A percentile compares a stretch with the other conserved stretches of the same genome.
Evolutionary conservation across 352 stramenopile genomes (phyloP).

Genomic region (Phytophthora ramorum): DNA sequence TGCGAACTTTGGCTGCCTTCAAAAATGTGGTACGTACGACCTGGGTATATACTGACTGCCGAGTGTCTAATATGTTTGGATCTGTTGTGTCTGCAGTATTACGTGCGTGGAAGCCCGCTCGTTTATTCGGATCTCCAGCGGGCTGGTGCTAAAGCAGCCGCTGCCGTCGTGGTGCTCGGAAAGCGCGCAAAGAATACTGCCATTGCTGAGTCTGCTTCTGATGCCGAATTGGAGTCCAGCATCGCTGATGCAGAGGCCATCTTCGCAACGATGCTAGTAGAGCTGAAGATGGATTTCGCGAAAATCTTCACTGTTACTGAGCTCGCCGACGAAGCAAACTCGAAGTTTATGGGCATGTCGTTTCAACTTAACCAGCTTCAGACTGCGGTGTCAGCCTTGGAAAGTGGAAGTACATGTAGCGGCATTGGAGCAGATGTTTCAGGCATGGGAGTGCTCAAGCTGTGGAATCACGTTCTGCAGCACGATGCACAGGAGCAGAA

Average conservation of each 20-base stretch:
- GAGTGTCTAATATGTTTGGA: neutral
- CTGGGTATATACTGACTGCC: neutral
- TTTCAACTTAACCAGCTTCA: constrained; percentile 63
- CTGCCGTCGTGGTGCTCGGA: constrained; percentile 81
- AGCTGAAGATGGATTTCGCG: constrained; percentile 88
- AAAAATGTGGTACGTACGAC: constrained; percentile 70
- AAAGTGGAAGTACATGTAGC: neutral
- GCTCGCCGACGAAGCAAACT: constrained; percentile 84
- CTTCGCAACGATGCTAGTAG: constrained; percentile 87
- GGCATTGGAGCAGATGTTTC: constrained; percentile 20
- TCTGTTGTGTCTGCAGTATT: constrained; percentile 56
- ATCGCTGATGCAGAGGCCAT: constrained; percentile 86
- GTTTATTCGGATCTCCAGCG: constrained; percentile 83
- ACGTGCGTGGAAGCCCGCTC: constrained; percentile 78
- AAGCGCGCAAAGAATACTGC: constrained; percentile 60
- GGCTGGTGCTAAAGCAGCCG: constrained; percentile 79
- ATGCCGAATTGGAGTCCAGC: constrained; percentile 68
- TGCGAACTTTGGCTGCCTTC: constrained; percentile 55
- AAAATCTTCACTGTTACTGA: constrained; percentile 89
- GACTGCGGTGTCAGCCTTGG: neutral
- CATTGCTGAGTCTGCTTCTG: constrained; percentile 34
- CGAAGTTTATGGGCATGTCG: constrained; percentile 87
- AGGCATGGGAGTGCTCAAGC: constrained; percentile 43
- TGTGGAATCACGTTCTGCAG: constrained; percentile 78
- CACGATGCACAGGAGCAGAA: constrained; percentile 67